These are phyloP conservation scores for Pluteus cervinus DNA, from an alignment of 768 basidiomycete species.

Conservation along the genomic window DNA sequence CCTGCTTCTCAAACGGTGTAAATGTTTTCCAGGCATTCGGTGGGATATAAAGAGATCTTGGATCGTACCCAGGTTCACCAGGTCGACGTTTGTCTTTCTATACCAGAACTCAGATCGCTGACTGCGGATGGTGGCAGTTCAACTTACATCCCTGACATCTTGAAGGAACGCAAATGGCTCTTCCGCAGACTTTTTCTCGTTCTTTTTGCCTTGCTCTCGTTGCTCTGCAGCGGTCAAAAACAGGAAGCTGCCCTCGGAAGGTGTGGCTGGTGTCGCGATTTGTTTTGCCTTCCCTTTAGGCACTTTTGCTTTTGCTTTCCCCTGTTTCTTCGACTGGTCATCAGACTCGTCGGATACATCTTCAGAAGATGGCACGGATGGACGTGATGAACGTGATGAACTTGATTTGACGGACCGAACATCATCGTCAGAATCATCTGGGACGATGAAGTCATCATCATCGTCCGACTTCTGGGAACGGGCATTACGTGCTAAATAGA, in stretches of 20 bases:
- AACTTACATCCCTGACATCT: slow-evolving; percentile 64
- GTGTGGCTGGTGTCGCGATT: slow-evolving; percentile 12
- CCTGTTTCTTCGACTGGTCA: slow-evolving; percentile 33
- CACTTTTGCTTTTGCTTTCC: slow-evolving; percentile 17
- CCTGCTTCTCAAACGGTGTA: slow-evolving; percentile 94
- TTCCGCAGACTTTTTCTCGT: slow-evolving; percentile 76
- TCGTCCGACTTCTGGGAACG: slow-evolving; percentile 32
- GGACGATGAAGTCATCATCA: slow-evolving; percentile 72
- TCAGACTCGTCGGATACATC: slow-evolving; percentile 25
- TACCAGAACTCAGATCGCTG: slow-evolving; percentile 6
- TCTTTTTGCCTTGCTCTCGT: slow-evolving; percentile 69
- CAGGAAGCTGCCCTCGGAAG: slow-evolving; percentile 23
- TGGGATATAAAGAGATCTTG: slow-evolving; percentile 81
- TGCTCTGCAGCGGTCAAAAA: slow-evolving; percentile 86
- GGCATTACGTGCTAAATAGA: slow-evolving; percentile 29
- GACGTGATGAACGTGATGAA: slow-evolving; percentile 43
- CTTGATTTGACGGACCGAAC: slow-evolving; percentile 40
- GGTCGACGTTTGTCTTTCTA: slow-evolving; percentile 80
- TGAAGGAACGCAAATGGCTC: slow-evolving; percentile 70
- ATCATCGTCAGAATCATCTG: slow-evolving; percentile 59
- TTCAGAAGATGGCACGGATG: slow-evolving; percentile 28
- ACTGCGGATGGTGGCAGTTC: not conserved
- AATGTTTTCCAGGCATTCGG: slow-evolving; percentile 71
- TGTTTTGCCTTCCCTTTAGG: slow-evolving; percentile 17
- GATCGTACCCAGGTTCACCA: slow-evolving; percentile 84